Conservation (phyloP, 371 early-diverging fungal species). For the Blyttiomyces sp. region DNA sequence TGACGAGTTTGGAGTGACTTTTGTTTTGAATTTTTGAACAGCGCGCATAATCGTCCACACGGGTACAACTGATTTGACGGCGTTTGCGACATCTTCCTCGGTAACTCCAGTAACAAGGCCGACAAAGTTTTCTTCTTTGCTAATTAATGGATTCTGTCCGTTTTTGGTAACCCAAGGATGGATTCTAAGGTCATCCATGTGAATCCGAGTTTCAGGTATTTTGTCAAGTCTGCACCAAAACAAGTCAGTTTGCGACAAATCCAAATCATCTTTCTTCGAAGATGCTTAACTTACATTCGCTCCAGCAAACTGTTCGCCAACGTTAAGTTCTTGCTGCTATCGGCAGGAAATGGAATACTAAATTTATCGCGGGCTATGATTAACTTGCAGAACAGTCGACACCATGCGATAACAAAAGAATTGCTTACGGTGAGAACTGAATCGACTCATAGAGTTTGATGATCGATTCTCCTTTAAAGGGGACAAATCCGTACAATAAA, state of each 20-base stretch:
- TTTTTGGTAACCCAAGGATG: slow-evolving; percentile 86
- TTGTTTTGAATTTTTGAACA: slow-evolving; percentile 10
- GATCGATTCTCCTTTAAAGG: slow-evolving; percentile 74
- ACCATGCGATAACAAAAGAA: not conserved
- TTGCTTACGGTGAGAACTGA: slow-evolving; percentile 39
- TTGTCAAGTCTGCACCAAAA: slow-evolving; percentile 59
- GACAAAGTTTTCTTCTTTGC: slow-evolving; percentile 72
- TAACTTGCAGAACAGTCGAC: not conserved
- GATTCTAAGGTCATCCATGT: slow-evolving; percentile 60
- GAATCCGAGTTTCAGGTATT: slow-evolving; percentile 73
- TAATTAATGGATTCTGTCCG: slow-evolving; percentile 58
- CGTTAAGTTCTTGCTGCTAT: not conserved
- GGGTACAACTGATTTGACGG: too few relatives aligned
- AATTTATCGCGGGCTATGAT: not conserved
- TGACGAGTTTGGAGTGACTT: slow-evolving; percentile 3
- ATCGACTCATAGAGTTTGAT: slow-evolving; percentile 78
- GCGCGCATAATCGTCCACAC: too few relatives aligned
- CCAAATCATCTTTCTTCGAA: not conserved
- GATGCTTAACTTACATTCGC: slow-evolving; percentile 25
- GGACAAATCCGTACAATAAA: slow-evolving; percentile 82
- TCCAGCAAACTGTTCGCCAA: slow-evolving; percentile 15
- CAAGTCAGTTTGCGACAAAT: not conserved
- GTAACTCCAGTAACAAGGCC: slow-evolving; percentile 69
- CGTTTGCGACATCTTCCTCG: slow-evolving; percentile 75
- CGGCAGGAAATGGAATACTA: not conserved